phyloP scores from a whole-genome alignment of 345 rosid species.

The Citrus mangshanensis region DNA sequence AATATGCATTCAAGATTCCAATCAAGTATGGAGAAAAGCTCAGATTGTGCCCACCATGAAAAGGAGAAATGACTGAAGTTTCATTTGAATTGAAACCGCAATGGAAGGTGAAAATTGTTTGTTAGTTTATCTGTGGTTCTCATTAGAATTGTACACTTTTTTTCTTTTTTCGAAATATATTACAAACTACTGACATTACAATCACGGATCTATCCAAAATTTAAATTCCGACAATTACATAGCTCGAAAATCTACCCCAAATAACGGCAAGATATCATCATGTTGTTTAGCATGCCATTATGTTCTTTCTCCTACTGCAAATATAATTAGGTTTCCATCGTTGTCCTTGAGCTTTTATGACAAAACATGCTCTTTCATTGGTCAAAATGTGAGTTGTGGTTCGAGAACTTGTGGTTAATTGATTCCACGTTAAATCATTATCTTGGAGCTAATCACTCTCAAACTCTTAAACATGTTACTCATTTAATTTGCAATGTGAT shows the following conservation, averaged over 20 bases:
- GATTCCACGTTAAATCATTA: too few relatives aligned
- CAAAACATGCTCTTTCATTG: not conserved
- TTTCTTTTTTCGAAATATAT: too few relatives aligned
- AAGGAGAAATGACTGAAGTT: not conserved
- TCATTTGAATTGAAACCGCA: not conserved
- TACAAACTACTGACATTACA: too few relatives aligned
- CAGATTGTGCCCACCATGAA: not conserved
- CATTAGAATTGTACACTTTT: too few relatives aligned
- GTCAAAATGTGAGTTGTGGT: not conserved
- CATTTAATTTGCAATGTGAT: not conserved
- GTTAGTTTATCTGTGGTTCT: too few relatives aligned
- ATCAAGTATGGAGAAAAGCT: not conserved
- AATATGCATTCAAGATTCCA: not conserved
- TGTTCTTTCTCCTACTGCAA: not conserved
- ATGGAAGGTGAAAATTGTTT: not conserved
- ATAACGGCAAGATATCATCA: not conserved
- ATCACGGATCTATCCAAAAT: not conserved
- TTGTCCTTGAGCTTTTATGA: constrained; percentile 15
- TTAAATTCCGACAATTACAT: too few relatives aligned
- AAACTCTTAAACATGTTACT: not conserved
- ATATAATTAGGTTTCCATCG: constrained; percentile 18
- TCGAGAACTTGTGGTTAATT: not conserved
- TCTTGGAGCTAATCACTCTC: too few relatives aligned
- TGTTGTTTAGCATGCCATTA: not conserved
- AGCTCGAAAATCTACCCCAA: not conserved